Evolutionary conservation across 345 rosid genomes (phyloP).

Genomic region (Hibiscus syriacus): DNA sequence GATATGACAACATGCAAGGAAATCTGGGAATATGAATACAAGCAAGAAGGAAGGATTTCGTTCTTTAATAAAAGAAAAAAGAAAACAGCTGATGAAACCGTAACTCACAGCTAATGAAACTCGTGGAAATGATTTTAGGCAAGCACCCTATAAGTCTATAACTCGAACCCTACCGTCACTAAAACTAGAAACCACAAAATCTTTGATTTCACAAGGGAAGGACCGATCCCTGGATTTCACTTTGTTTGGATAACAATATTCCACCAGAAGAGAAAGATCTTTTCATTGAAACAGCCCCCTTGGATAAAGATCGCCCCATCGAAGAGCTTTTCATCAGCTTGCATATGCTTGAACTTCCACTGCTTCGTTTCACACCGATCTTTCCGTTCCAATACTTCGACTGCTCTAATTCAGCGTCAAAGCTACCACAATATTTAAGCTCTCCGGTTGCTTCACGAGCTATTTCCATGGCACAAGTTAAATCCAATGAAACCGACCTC

Average conservation of each 20-base stretch:
- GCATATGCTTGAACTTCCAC: slow-evolving; percentile 22
- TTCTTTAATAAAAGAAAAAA: no score
- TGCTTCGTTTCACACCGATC: slow-evolving; percentile 12
- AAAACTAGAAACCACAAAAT: no score
- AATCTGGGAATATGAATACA: no score
- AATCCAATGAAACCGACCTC: slow-evolving; percentile 56
- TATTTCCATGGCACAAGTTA: slow-evolving; percentile 21
- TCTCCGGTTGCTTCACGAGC: background rate
- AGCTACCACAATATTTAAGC: slow-evolving; percentile 6
- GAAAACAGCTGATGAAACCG: no score
- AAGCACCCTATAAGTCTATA: no score
- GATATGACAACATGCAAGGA: no score
- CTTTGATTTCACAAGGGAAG: background rate
- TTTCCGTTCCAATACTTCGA: slow-evolving; percentile 15
- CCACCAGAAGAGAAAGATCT: slow-evolving; percentile 31
- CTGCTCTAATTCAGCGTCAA: background rate
- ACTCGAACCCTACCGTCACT: no score
- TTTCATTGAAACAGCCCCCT: slow-evolving; percentile 32
- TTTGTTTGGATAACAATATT: slow-evolving; percentile 6
- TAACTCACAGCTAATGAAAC: no score
- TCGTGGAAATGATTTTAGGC: no score
- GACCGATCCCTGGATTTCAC: background rate
- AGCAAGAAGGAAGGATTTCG: no score
- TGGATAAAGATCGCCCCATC: no score
- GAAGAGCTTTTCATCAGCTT: no score